These are phyloP conservation scores for Exophiala oligosperma DNA, from an alignment of 2,329 filamentous ascomycete species.

Conservation along the genomic window DNA sequence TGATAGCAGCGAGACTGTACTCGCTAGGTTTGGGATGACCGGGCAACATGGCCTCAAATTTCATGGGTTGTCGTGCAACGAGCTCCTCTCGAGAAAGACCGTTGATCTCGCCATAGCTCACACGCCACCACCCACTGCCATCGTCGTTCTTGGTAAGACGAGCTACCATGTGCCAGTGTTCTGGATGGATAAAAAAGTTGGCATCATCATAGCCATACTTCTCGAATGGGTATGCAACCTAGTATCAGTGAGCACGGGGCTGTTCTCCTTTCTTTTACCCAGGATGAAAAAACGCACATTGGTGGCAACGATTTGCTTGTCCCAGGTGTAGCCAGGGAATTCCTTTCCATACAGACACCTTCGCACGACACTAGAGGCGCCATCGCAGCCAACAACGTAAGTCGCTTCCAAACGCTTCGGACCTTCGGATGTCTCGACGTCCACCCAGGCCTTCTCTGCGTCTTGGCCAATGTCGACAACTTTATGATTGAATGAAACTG, in stretches of 20 bases:
- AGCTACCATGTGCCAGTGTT: conserved; percentile 64
- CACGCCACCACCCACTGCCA: conserved; percentile 59
- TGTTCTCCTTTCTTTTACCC: too few relatives aligned
- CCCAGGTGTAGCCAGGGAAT: conserved; percentile 27
- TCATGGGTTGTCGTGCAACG: conserved; percentile 54
- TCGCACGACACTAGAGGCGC: conserved; percentile 20
- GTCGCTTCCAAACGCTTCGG: conserved; percentile 35
- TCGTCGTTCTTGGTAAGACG: conserved; percentile 54
- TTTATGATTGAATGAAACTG: conserved; percentile 49
- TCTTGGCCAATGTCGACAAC: conserved; percentile 26
- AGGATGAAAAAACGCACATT: conserved; percentile 20
- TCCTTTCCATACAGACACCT: conserved; percentile 29
- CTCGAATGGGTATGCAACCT: conserved; percentile 25
- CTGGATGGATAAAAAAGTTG: conserved; percentile 60
- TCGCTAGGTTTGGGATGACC: conserved; percentile 59
- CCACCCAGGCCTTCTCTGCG: conserved; percentile 22
- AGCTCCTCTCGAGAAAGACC: conserved; percentile 58
- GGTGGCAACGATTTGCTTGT: conserved; percentile 28
- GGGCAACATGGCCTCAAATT: conserved; percentile 60
- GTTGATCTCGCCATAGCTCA: conserved; percentile 62
- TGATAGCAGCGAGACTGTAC: conserved; percentile 59
- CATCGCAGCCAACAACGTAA: conserved; percentile 48
- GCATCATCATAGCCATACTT: conserved; percentile 27
- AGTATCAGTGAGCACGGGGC: not conserved
- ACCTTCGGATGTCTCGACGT: conserved; percentile 23